These are phyloP conservation scores for Limonium bicolor DNA, from an alignment of 148 eudicot genomes.

Conservation along the genomic window DNA sequence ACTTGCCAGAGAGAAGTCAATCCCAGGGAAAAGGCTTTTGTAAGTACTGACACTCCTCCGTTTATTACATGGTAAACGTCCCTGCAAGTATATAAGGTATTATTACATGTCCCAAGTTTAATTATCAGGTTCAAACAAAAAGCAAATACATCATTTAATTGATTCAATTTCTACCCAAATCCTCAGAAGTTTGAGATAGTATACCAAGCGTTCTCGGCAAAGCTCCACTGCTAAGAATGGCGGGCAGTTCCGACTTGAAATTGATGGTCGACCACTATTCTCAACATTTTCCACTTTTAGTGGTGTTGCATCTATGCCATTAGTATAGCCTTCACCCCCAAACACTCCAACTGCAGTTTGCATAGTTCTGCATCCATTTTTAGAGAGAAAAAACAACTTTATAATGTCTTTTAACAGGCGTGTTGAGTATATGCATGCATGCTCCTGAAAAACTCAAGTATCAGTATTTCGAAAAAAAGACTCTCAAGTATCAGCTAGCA, in stretches of 20 bases:
- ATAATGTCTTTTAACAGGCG: too few species aligned
- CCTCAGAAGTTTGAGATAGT: conserved; percentile 3
- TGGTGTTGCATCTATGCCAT: conserved; percentile 54
- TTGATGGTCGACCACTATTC: conserved; percentile 69
- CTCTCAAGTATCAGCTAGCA: too few species aligned
- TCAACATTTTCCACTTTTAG: conserved; percentile 94
- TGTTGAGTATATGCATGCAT: too few species aligned
- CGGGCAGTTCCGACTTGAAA: conserved; percentile 82
- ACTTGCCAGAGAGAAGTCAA: conserved; percentile 90
- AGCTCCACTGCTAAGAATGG: conserved; percentile 77
- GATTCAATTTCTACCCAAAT: too few species aligned
- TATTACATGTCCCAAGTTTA: too few species aligned
- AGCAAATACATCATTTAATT: too few species aligned
- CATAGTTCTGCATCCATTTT: conserved; percentile 81
- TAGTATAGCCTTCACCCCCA: conserved; percentile 82
- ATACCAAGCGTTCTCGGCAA: conserved; percentile 93
- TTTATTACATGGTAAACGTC: conserved; percentile 80
- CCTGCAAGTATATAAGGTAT: too few species aligned
- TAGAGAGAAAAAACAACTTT: too few species aligned
- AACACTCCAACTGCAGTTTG: conserved; percentile 98
- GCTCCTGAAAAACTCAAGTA: too few species aligned
- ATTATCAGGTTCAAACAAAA: too few species aligned
- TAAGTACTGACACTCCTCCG: conserved; percentile 56
- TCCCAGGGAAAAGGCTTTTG: conserved; percentile 65
- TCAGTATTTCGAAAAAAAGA: too few species aligned